Evolutionary conservation across 1,284 basidiomycete species (phyloP).

Genomic region (Leccinum holopus): DNA sequence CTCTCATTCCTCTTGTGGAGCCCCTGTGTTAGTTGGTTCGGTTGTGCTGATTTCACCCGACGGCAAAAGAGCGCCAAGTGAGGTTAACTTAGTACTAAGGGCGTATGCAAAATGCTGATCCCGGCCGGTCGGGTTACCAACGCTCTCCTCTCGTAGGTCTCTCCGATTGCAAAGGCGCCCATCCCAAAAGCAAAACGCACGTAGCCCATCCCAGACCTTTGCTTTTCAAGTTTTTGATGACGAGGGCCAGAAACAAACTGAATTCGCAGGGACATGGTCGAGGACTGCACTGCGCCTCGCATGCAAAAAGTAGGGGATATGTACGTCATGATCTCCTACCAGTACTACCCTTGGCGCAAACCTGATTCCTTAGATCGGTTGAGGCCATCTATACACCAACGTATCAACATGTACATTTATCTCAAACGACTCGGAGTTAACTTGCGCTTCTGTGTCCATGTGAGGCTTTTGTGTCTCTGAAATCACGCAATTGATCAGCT

Average conservation of each 20-base stretch:
- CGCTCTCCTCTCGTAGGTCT: background rate
- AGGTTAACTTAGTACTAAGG: no score
- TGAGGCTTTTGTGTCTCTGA: background rate
- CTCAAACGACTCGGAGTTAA: background rate
- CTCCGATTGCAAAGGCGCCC: no score
- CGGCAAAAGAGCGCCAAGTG: no score
- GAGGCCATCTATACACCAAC: background rate
- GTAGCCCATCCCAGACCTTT: no score
- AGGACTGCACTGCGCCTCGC: no score
- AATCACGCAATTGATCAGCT: background rate
- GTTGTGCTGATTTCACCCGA: no score
- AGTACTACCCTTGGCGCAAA: background rate
- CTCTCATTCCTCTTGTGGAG: no score
- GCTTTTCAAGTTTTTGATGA: background rate
- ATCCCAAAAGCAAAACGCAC: background rate
- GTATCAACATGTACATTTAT: background rate
- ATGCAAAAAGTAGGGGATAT: background rate
- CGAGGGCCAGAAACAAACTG: no score
- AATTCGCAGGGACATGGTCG: no score
- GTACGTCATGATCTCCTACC: background rate
- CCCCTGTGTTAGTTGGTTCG: no score
- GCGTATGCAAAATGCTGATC: no score
- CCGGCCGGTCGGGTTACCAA: background rate
- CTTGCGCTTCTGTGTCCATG: background rate
- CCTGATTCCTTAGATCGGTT: background rate